A percentile compares a stretch with the other conserved stretches of the same genome.
phyloP scores from a whole-genome alignment of 257 asterid genomes.

The Solanum sparsipilum region DNA sequence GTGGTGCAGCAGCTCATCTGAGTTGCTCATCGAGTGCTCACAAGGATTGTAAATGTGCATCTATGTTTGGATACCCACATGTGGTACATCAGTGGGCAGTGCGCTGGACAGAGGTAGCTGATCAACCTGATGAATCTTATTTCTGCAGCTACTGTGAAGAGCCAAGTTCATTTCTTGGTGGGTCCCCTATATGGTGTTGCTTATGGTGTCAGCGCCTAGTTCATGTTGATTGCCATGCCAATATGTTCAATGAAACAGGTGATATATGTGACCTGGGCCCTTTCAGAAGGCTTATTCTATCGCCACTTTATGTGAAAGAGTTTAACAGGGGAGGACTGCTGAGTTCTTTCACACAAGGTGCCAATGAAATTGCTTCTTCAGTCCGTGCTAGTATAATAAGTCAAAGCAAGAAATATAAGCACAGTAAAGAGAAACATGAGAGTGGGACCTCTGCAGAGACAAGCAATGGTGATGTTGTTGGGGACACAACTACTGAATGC shows the following conservation, averaged over 20 bases:
- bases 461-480: slow-evolving; percentile 35
- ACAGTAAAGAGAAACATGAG: slow-evolving; percentile 31
- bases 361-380: slow-evolving; percentile 94
- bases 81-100: slow-evolving; percentile 96
- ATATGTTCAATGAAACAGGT: slow-evolving; percentile 71
- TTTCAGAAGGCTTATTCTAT: slow-evolving; percentile 70
- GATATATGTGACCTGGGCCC: slow-evolving; percentile 93
- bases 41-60: slow-evolving; percentile 81
- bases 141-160: slow-evolving; percentile 96
- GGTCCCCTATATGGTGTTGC: slow-evolving; percentile 98
- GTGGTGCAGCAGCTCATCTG: slow-evolving; percentile 93
- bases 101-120: slow-evolving; percentile 83
- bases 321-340: slow-evolving; percentile 62
- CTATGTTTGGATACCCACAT: slow-evolving; percentile 66
- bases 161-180: slow-evolving; percentile 89
- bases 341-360: slow-evolving; percentile 91
- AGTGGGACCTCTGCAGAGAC: slow-evolving; percentile 39
- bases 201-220: slow-evolving; percentile 96
- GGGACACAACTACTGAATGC: slow-evolving; percentile 47
- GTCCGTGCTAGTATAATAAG: slow-evolving; percentile 89
- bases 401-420: slow-evolving; percentile 71
- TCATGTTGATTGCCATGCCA: slow-evolving; percentile 92
- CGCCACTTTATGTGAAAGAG: slow-evolving; percentile 76
- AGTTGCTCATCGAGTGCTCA: slow-evolving; percentile 70
- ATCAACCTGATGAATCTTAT: slow-evolving; percentile 85